phyloP scores from a whole-genome alignment of 73 alveolate genomes.

The Stentor coeruleus region DNA sequence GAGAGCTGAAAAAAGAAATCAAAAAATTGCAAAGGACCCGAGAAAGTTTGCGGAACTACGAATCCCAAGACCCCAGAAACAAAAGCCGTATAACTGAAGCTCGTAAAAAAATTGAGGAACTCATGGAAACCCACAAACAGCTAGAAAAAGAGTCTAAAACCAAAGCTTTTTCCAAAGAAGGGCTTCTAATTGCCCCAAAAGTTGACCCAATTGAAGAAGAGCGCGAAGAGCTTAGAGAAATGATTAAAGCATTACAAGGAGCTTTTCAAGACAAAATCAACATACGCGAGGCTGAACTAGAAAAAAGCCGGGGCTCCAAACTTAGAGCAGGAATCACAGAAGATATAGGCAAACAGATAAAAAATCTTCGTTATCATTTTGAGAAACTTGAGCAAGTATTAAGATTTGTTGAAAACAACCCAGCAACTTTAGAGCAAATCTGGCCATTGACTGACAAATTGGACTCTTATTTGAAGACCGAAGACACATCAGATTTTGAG shows the following conservation, averaged over 20 bases:
- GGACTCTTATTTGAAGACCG: not conserved
- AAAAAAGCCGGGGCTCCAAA: not conserved
- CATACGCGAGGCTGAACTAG: constrained; percentile 13
- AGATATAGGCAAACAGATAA: constrained; percentile 21
- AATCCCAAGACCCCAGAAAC: constrained; percentile 42
- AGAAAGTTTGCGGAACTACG: constrained; percentile 30
- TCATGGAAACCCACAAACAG: constrained; percentile 54
- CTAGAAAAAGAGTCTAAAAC: constrained; percentile 49
- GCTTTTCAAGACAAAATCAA: constrained; percentile 25
- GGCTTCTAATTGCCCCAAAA: constrained; percentile 29
- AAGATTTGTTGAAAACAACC: constrained; percentile 6
- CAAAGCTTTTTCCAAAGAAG: constrained; percentile 47
- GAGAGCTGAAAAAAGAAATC: constrained; percentile 59
- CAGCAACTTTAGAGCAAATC: constrained; percentile 32
- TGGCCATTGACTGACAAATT: not conserved
- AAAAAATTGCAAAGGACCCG: constrained; percentile 52
- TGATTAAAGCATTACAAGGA: not conserved
- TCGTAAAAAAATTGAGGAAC: constrained; percentile 39
- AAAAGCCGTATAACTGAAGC: constrained; percentile 35
- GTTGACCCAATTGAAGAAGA: constrained; percentile 20
- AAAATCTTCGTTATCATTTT: not conserved
- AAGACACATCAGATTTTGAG: not conserved
- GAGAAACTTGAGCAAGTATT: constrained; percentile 5
- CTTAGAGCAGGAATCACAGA: constrained; percentile 28
- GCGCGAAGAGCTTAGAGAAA: constrained; percentile 4